Base-by-base conservation (phyloP, 2,329 filamentous ascomycete species). In the Colletotrichum kahawae region DNA sequence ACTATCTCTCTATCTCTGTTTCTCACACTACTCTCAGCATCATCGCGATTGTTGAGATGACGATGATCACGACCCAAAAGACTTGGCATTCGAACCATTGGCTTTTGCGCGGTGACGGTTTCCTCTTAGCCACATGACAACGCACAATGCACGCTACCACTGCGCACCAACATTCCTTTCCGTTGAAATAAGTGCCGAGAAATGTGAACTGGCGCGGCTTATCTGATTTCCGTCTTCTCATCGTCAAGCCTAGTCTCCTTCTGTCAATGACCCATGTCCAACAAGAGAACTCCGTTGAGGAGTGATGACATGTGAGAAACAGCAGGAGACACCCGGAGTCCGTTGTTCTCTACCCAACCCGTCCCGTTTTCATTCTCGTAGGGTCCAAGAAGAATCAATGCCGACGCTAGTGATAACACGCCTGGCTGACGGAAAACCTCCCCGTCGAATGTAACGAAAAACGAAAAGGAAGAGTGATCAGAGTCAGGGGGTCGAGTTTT, bases 71-170 rank as follows among this genome's bases (percentile, higher is more conserved):
- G 27, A 16, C 36, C 59, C 33, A 64, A 24, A 38, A 33, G 14
- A 24, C 71, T 67, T 71, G 68, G 68, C 68, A 67, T 33, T 56
- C 62, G 54, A 71, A 71, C 67, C 67, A 65, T 66, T 62, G 71
- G 68, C 68, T 29, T 66, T 62, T 66, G 60, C 71, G 68, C 70
- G 14, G 38, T 33, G n/a, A 34, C 13, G 59, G 38, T 16, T 31
- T 60, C 27, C 21, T 21, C n/a, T 21, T 51, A 51, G 43, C 43
- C 43, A 51, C 43, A 51, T 51, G 43, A 51, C 43, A 51, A 51
- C 43, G 43, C 43, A 51, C 43, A 51, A 51, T 10, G 10, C 38
- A 51, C 21, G 43, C 18, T 34, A 54, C 60, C n/a, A 64, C 27
- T 33, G 34, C n/a, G n/a, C 34, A 24, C 21, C 43, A 51, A 51